Conservation (phyloP, 441 rosid genomes). For the Mallotus repandus region DNA sequence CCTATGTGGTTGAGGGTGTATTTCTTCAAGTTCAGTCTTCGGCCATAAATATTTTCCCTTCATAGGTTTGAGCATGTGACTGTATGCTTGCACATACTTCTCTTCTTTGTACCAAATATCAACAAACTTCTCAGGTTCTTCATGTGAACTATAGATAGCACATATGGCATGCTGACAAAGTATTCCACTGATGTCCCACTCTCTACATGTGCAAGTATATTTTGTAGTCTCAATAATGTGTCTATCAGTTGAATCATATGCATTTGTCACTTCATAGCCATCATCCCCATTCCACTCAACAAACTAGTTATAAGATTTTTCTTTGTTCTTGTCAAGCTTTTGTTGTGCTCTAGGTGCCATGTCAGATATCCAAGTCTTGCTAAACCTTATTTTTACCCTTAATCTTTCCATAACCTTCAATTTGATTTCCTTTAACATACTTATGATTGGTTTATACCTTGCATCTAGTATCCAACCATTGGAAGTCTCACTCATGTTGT, state of each 20-base stretch:
- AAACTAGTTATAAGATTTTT: too few species aligned
- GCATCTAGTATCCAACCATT: not conserved
- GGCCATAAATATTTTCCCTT: not conserved
- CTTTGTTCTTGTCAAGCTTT: too few species aligned
- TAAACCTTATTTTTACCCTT: too few species aligned
- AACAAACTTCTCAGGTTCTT: not conserved
- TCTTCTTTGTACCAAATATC: not conserved
- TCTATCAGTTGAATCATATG: not conserved
- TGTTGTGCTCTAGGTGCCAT: too few species aligned
- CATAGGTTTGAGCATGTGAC: not conserved
- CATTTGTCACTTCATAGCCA: not conserved
- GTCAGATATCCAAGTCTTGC: too few species aligned
- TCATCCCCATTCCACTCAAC: not conserved
- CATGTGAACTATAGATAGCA: not conserved
- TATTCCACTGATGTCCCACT: not conserved
- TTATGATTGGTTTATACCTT: not conserved
- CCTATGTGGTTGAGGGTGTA: not conserved
- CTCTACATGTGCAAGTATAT: not conserved
- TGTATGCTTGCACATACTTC: not conserved
- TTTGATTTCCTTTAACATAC: not conserved
- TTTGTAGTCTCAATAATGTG: not conserved
- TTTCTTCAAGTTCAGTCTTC: not conserved
- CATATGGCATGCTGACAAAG: not conserved
- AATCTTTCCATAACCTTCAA: not conserved
- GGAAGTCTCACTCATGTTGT: not conserved